Evolutionary conservation across 345 rosid genomes (phyloP).

Genomic region (Alliaria petiolata): DNA sequence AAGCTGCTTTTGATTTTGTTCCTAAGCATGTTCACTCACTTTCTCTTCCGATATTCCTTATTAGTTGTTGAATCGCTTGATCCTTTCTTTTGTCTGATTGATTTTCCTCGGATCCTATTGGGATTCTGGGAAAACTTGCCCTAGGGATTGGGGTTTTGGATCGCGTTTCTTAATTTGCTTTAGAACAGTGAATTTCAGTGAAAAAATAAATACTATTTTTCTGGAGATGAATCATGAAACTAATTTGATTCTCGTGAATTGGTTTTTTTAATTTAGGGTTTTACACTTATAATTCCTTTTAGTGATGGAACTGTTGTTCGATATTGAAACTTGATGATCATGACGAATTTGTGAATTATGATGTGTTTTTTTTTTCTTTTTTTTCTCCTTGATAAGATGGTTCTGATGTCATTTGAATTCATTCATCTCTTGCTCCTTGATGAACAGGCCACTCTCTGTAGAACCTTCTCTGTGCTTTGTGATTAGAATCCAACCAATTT

Average conservation of each 20-base stretch:
- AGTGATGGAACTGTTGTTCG: background rate
- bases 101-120: background rate
- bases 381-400: background rate
- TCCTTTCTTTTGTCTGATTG: background rate
- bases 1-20: constrained; percentile 21
- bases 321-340: background rate
- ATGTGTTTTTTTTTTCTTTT: background rate
- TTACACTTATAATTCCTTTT: background rate
- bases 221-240: background rate
- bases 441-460: background rate
- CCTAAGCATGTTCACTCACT: background rate
- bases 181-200: background rate
- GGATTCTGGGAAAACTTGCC: background rate
- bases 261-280: background rate
- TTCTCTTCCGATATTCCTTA: background rate
- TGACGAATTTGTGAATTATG: background rate
- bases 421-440: background rate
- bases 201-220: background rate
- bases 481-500: too few species aligned
- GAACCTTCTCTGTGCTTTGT: background rate
- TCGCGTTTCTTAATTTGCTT: constrained; percentile 6
- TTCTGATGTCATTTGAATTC: background rate
- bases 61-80: constrained; percentile 12
- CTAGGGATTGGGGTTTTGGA: background rate
- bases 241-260: background rate